Conservation (phyloP, 2,329 filamentous ascomycete species). For the Orbilia javanica region DNA sequence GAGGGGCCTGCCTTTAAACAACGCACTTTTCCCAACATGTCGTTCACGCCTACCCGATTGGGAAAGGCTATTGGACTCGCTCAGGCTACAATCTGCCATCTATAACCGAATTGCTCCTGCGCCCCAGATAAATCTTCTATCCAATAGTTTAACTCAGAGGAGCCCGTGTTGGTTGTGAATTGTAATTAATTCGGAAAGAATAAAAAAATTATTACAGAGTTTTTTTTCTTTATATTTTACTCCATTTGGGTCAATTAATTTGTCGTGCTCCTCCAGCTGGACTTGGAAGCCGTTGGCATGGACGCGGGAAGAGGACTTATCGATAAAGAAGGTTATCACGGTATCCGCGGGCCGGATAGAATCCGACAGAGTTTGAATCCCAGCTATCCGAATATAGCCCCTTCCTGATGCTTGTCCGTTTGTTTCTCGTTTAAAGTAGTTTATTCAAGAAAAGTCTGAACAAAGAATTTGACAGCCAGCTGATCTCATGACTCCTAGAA, state of each 20-base stretch:
- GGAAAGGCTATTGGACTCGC: constrained; percentile 15
- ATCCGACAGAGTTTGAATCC: not conserved
- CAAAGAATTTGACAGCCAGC: not conserved
- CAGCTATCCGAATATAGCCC: not conserved
- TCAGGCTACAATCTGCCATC: constrained; percentile 14
- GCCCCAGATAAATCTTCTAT: not conserved
- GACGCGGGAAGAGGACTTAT: not conserved
- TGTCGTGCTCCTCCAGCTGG: constrained; percentile 30
- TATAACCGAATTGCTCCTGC: constrained; percentile 7
- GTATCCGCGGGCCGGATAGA: constrained; percentile 19
- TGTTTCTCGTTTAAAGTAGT: not conserved
- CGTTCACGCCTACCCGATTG: constrained; percentile 40
- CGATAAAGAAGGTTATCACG: constrained; percentile 13
- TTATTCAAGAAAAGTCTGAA: not conserved
- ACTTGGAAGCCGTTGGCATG: constrained; percentile 1
- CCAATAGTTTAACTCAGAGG: constrained; percentile 8
- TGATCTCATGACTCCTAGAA: constrained; percentile 1
- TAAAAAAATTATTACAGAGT: constrained; percentile 38
- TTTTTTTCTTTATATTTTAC: constrained; percentile 42
- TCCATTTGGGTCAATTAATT: no score
- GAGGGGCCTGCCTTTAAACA: constrained; percentile 35
- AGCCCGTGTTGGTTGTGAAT: not conserved
- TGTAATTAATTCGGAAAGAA: constrained; percentile 12
- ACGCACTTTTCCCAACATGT: constrained; percentile 55
- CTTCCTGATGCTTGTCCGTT: not conserved